Base-by-base conservation (phyloP, 805 yeast genomes). In the Kodamaea fukazawae region DNA sequence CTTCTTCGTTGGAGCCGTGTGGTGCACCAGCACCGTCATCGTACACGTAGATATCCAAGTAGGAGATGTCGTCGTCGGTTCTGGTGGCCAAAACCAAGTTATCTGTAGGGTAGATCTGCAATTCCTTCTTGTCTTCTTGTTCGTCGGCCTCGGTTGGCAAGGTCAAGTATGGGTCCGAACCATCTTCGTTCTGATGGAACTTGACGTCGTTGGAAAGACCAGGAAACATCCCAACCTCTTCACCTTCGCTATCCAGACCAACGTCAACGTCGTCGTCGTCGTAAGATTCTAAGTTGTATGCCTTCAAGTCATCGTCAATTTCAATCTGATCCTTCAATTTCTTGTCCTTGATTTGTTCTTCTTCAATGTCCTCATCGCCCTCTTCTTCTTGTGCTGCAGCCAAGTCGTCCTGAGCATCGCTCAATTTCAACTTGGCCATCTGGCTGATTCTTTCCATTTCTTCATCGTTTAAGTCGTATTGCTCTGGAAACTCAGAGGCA, bases 1-100 rank as follows among this genome's bases (percentile, higher is more conserved):
- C 90, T 46, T 76, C 83, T 44, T 83, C 89, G 20, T 75, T 71
- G 4, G 79, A 71, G 16, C 81, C 81, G 20, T 67, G 73, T 37
- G 88, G 91, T 36, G 86, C 87, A 29, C 90, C 91, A 15, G 91
- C 90, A 57, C 90, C 89, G 57, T 90, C 96, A 58, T 93, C 98
- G 60, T 90, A 93, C 16, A 93, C 86, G 55, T 91, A 91, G 3
- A 91, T 95, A 55, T 93, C 98, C 55, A 93, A 70, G 57, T 83
- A 86, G 5, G 96, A 88, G 33, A 93, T 73, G 36, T 91, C 97
- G 61, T 93, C 99, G 58, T 93, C 98, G 3, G 99, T 93, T 69
- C 96, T 82, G 1, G 97, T 83, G 7, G 96, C 89, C 49, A 93
- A 73, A 22, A 93, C 76, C 68, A 93, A 65, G 58, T 88, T 93